Evolutionary conservation across 2,329 filamentous ascomycete genomes (phyloP), one percentile per base, ranked within the genome.

Genomic region (Hypoxylon sp.): DNA sequence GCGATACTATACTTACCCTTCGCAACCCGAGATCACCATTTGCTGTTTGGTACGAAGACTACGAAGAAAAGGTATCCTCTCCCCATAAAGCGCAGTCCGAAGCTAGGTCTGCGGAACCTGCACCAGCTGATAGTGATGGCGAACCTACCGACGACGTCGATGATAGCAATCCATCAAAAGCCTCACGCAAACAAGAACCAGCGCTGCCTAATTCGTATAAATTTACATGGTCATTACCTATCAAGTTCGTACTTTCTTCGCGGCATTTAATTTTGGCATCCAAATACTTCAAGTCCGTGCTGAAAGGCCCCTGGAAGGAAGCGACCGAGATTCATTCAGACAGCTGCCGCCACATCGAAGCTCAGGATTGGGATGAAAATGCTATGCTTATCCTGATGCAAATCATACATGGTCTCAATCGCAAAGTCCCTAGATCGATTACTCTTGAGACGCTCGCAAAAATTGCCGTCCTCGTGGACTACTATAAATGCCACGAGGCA

Each of bases 371-470:
- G 77, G 76, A 79, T 46, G 10, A 62, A 4, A 65, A 74, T 0
- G 76, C 77, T 0, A 25, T 79, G 4, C 53, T 75, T 0, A 72
- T 77, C n/a, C 17, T 79, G 0, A 71, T 68, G 68, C 56, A 60
- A 17, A 38, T 68, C n/a, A 65, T 70, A 17, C 65, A 68, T 25
- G 51, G 65, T n/a, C 65, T 34, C 13, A 65, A 62, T 41, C 41
- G 21, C 14, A 17, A 28, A 2, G 61, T 68, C 2, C 68, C 65
- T 5, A 28, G 45, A 38, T 28, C n/a, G 0, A 13, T 68, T 4
- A 53, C 10, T 9, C 45, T 68, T 2, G 68, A 67, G 43, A 64
- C 58, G 61, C 50, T 65, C 7, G 65, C 60, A 2, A 70, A 65
- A 38, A 63, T 70, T 45, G 60, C 68, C 19, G 65, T 70, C 9